Evolutionary conservation across 2,329 filamentous ascomycete species (phyloP).

Genomic region (Zasmidium citrigriseum): DNA sequence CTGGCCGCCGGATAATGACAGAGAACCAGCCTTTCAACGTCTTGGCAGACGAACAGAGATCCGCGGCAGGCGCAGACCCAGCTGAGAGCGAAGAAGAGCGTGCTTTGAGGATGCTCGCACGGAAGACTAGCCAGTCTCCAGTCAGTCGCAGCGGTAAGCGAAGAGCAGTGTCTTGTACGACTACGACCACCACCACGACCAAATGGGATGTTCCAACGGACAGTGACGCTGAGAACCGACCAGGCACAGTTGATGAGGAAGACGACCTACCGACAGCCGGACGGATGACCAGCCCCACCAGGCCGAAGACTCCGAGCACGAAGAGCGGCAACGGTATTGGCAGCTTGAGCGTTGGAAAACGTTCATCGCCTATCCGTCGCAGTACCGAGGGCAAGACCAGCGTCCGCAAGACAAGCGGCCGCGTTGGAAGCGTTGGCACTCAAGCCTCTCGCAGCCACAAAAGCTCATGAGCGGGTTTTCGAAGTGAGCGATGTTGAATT

Average conservation of each 20-base stretch:
- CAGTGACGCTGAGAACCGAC: conserved; percentile 49
- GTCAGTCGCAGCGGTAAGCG: conserved; percentile 58
- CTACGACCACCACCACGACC: conserved; percentile 65
- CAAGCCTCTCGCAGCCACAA: conserved; percentile 22
- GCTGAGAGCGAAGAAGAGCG: conserved; percentile 89
- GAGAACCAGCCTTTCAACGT: conserved; percentile 51
- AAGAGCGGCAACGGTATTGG: conserved; percentile 46
- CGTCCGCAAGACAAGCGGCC: conserved; percentile 54
- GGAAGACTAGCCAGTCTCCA: conserved; percentile 65
- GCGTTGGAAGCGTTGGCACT: conserved; percentile 46
- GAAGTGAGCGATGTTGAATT: neutral
- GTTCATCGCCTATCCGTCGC: conserved; percentile 46
- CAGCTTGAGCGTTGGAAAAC: conserved; percentile 48
- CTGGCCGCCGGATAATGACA: conserved; percentile 59
- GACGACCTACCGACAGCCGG: conserved; percentile 26
- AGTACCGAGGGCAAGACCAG: conserved; percentile 51
- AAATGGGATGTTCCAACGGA: conserved; percentile 45
- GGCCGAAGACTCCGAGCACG: conserved; percentile 47
- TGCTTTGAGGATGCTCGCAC: conserved; percentile 70
- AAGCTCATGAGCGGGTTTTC: conserved; percentile 17
- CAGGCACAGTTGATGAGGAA: conserved; percentile 26
- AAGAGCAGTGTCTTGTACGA: conserved; percentile 73
- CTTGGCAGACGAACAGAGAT: conserved; percentile 63
- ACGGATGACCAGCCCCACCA: conserved; percentile 28
- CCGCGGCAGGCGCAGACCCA: conserved; percentile 53